Conservation (phyloP, 2,329 filamentous ascomycete species). For the Ilyonectria mors-panacis region DNA sequence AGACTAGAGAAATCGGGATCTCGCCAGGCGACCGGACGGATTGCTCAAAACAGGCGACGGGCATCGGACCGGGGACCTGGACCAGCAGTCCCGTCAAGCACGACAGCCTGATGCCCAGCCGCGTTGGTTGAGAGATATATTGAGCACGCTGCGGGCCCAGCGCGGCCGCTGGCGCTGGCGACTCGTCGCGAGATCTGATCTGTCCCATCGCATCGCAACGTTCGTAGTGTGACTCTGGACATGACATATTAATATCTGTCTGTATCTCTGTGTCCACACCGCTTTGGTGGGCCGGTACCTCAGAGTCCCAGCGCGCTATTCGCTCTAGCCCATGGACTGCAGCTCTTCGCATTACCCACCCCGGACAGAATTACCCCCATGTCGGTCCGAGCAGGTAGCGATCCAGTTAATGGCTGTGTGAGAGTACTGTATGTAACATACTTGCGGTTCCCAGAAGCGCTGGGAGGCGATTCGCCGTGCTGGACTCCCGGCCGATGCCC, state of each 20-base stretch:
- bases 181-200: conserved; percentile 45
- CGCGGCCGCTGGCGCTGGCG: conserved; percentile 46
- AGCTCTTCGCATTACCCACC: conserved; percentile 23
- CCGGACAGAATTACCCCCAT: conserved; percentile 9
- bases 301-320: conserved; percentile 32
- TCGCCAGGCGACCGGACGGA: conserved; percentile 2
- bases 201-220: conserved; percentile 43
- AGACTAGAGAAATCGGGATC: conserved; percentile 24
- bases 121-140: conserved; percentile 23
- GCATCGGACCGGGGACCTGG: conserved; percentile 14
- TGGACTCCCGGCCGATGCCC: conserved; percentile 12
- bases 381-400: conserved; percentile 18
- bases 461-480: conserved; percentile 13
- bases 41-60: conserved; percentile 9
- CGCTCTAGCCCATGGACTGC: conserved; percentile 26
- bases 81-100: conserved; percentile 12
- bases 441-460: conserved; percentile 12
- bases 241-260: conserved; percentile 51
- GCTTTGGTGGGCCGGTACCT: conserved; percentile 41
- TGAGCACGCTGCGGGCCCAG: conserved; percentile 37
- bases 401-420: conserved; percentile 12
- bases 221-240: conserved; percentile 33
- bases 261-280: conserved; percentile 48
- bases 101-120: conserved; percentile 4
- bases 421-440: neutral